Evolutionary conservation across 495 filamentous ascomycete species (phyloP), one percentile per base, ranked within the genome.

Genomic region (Lasiosphaeriaceae sp.): DNA sequence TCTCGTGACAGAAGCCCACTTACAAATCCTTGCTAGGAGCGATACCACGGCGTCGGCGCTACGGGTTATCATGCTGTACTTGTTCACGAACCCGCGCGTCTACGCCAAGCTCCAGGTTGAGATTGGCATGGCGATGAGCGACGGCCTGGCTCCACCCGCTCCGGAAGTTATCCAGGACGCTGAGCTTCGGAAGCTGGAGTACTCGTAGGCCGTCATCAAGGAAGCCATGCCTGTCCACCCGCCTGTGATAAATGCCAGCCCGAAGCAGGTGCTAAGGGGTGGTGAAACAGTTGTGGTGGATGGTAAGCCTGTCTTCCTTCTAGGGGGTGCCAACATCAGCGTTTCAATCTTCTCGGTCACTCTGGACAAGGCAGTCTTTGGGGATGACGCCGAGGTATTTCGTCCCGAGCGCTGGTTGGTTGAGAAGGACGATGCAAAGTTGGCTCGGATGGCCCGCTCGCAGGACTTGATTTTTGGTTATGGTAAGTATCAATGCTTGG

Each of bases 11-110:
- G 52, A 75, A 46, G 65, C 68, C 7, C 55, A 74, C 59, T 68
- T 70, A 8, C 63, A 69, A 47, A 66, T 23, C 57, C 58, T 63
- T 3, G 72, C 65, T 0, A 84, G 85, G 11, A 77, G 77, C 29
- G 85, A 88, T 58, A 85, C 85, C 5, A 83, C 84, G 0, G 83
- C 81, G 0, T 83, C 84, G 4, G 73, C 82, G 21, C 79, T 88
- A 61, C 78, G 81, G 55, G 71, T 73, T 2, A 71, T 82, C 47
- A 73, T 87, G 57, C 68, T 79, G 14, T 76, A 77, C 57, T 63
- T 86, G 14, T 66, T 86, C 5, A 68, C 67, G n/a, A 73, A 79
- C 55, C 70, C 71, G 3, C 20, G 20, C 2, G 41, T 54, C 41
- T 56, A 0, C 1, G 66, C 77, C 11, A 74, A 71, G 39, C 76